A percentile compares a stretch with the other conserved stretches of the same genome.
phyloP scores from a whole-genome alignment of 495 filamentous ascomycete species.

The Copromyces sp. region DNA sequence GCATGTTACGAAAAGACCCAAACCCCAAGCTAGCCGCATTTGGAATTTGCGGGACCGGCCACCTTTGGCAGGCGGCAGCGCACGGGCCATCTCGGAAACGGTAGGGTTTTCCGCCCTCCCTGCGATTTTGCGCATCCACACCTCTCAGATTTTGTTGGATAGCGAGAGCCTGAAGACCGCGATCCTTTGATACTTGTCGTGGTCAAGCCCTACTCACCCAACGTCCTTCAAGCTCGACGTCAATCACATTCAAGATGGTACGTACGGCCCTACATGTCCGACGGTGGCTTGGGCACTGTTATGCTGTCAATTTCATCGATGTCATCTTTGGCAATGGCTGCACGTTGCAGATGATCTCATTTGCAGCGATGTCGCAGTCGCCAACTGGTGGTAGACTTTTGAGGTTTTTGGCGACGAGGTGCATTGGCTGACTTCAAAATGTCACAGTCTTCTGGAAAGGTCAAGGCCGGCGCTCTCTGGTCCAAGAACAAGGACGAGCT shows the following conservation, averaged over 20 bases:
- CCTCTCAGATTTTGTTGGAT: slow-evolving; percentile 25
- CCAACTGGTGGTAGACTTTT: background rate
- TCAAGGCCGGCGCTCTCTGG: slow-evolving; percentile 94
- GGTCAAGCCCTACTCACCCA: slow-evolving; percentile 22
- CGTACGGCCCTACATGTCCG: slow-evolving; percentile 1
- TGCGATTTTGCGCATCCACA: slow-evolving; percentile 27
- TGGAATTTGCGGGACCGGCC: slow-evolving; percentile 7
- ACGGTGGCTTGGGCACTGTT: background rate
- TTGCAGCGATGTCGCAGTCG: background rate
- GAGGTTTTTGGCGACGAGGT: background rate
- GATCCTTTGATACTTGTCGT: slow-evolving; percentile 20
- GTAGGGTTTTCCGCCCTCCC: slow-evolving; percentile 29
- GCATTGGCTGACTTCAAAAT: slow-evolving; percentile 19
- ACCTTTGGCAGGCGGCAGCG: slow-evolving; percentile 6
- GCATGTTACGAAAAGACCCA: slow-evolving; percentile 24
- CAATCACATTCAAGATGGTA: slow-evolving; percentile 23
- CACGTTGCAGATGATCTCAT: background rate
- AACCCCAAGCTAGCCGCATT: slow-evolving; percentile 28
- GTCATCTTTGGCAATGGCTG: background rate
- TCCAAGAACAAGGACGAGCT: slow-evolving; percentile 98
- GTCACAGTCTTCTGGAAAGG: slow-evolving; percentile 72
- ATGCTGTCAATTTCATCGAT: background rate
- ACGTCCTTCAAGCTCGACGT: slow-evolving; percentile 24
- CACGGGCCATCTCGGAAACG: slow-evolving; percentile 12
- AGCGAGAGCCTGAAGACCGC: slow-evolving; percentile 15